Evolutionary conservation across 345 rosid species (phyloP).

Genomic region (Rhodamnia rubescens): DNA sequence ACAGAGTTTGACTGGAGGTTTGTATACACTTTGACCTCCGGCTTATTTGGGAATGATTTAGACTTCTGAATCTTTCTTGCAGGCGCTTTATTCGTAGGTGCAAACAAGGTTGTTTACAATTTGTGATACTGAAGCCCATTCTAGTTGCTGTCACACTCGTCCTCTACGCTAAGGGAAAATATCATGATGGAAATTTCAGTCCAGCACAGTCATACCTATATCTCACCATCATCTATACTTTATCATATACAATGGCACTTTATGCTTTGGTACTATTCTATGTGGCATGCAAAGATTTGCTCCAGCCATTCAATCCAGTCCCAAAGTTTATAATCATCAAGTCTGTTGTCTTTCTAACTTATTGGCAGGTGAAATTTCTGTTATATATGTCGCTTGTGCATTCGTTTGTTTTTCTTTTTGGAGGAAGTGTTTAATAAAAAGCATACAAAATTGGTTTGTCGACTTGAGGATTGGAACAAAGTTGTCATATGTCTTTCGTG

Average conservation of each 20-base stretch:
- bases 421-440: not conserved
- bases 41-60: not conserved
- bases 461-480: not conserved
- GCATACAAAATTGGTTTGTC: not conserved
- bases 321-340: slow-evolving; percentile 89
- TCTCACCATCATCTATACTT: slow-evolving; percentile 77
- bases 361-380: slow-evolving; percentile 71
- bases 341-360: slow-evolving; percentile 90
- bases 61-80: slow-evolving; percentile 3
- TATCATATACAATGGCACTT: slow-evolving; percentile 80
- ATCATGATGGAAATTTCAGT: slow-evolving; percentile 90
- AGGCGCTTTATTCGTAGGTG: slow-evolving; percentile 95
- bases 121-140: slow-evolving; percentile 91
- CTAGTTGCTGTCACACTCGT: slow-evolving; percentile 78
- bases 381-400: not conserved
- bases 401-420: not conserved
- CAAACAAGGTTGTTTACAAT: slow-evolving; percentile 96
- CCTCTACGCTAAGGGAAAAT: slow-evolving; percentile 86
- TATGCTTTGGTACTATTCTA: slow-evolving; percentile 83
- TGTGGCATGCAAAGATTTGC: slow-evolving; percentile 92
- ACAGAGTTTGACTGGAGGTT: not conserved
- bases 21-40: not conserved
- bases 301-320: slow-evolving; percentile 95
- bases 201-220: slow-evolving; percentile 84
- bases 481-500: not conserved